Percentiles rank a stretch among this genome's conserved stretches.
Evolutionary conservation across 2,329 filamentous ascomycete genomes (phyloP).

Genomic region (Diaporthe sp.): DNA sequence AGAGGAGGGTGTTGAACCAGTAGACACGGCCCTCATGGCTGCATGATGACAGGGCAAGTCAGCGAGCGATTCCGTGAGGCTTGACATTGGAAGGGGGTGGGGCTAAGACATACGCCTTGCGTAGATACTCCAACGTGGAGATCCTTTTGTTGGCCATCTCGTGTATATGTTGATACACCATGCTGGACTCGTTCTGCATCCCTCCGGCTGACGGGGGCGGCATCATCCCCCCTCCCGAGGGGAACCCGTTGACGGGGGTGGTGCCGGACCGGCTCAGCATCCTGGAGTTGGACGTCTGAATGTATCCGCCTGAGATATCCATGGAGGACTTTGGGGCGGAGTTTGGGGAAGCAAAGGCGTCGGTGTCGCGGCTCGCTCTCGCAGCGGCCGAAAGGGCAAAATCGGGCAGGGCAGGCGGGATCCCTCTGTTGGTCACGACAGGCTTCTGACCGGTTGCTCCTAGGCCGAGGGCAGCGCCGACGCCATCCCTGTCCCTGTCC

Average conservation of each 20-base stretch:
- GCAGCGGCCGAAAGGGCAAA: conserved; percentile 62
- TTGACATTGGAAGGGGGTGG: not conserved
- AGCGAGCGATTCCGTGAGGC: not conserved
- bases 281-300: conserved; percentile 47
- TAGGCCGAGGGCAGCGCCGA: conserved; percentile 14
- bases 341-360: conserved; percentile 8
- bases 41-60: conserved; percentile 28
- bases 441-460: conserved; percentile 31
- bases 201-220: conserved; percentile 42
- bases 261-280: conserved; percentile 57
- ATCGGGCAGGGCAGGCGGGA: conserved; percentile 64
- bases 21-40: conserved; percentile 95
- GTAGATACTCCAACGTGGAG: conserved; percentile 90
- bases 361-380: conserved; percentile 21
- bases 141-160: conserved; percentile 93
- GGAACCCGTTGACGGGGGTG: conserved; percentile 43
- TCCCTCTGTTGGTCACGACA: conserved; percentile 56
- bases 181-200: conserved; percentile 55
- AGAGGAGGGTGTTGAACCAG: conserved; percentile 98
- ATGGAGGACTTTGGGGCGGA: conserved; percentile 11
- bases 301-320: conserved; percentile 3
- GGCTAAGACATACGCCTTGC: conserved; percentile 79
- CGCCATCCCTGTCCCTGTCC: conserved; percentile 31
- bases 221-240: conserved; percentile 36
- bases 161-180: conserved; percentile 75